Base-by-base conservation (phyloP, 164 flowering plant genomes). In the Cinnamomum micranthum region DNA sequence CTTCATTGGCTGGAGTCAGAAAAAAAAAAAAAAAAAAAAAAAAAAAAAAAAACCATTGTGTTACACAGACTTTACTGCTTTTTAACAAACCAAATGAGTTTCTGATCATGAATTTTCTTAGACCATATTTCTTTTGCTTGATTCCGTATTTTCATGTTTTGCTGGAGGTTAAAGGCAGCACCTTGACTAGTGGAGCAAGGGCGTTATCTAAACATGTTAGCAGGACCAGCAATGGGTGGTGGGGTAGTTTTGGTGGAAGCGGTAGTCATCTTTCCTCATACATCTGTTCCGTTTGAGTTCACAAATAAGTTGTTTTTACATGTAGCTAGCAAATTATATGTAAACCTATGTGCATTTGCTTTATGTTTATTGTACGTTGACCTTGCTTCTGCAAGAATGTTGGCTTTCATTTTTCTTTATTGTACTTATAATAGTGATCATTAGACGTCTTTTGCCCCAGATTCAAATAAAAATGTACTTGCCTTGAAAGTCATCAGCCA, bases 131-230 rank as follows among this genome's bases (percentile, higher is more conserved):
- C 59, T 27, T 15, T 6, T 69, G 68, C 58, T 28, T 71, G 71
- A 67, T 74, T 71, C n/a, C 71, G 22, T 62, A 20, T n/a, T 70
- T 55, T 72, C 69, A 47, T 70, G 72, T n/a, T 72, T 80, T 73
- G 24, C 74, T 80, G 64, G 73, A 91, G 94, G 87, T 85, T 77
- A 86, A 82, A 86, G 88, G 97, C 52, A 81, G 86, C 65, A 71
- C 76, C 76, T 80, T 92, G 84, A 87, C 85, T 71, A 75, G 70
- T 71, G 98, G 97, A 81, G 95, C 97, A 33, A 86, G 94, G 79
- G 95, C 94, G 65, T 84, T 92, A 80, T 86, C 94, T 62, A 94
- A 94, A 81, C 95, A 94, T 80, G 84, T 80, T 50, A 75, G 78
- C 72, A 76, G 97, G 65, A 82, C 91, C 77, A 86, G 90, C 76